A percentile compares a stretch with the other conserved stretches of the same genome.
These are phyloP conservation scores for Ceriops zippeliana DNA, from an alignment of 345 rosid genomes.

Conservation along the genomic window DNA sequence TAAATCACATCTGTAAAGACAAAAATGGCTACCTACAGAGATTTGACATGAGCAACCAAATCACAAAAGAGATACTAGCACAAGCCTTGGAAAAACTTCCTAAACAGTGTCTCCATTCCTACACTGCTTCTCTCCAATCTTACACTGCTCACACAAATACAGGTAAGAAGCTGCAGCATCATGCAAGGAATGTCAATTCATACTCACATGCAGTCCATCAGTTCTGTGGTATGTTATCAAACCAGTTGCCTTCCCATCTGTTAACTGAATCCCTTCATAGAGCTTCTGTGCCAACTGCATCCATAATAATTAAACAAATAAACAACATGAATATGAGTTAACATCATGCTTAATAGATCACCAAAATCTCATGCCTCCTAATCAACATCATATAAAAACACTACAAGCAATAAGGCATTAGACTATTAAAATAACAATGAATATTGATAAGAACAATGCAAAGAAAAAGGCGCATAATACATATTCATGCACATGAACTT, in stretches of 20 bases:
- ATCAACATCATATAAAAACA: too few species aligned
- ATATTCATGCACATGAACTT: not conserved
- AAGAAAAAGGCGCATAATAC: not conserved
- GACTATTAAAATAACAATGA: not conserved
- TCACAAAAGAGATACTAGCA: too few species aligned
- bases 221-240: slow-evolving; percentile 94
- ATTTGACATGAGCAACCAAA: too few species aligned
- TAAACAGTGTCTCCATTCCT: too few species aligned
- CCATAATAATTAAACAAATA: slow-evolving; percentile 6
- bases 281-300: slow-evolving; percentile 94
- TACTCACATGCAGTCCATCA: slow-evolving; percentile 92
- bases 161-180: not conserved
- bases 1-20: too few species aligned
- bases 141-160: too few species aligned
- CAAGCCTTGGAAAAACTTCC: too few species aligned
- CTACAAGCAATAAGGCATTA: too few species aligned
- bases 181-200: slow-evolving; percentile 7
- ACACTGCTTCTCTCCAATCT: too few species aligned
- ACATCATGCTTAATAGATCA: not conserved
- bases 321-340: not conserved
- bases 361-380: not conserved
- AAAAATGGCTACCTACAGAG: too few species aligned
- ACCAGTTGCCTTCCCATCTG: slow-evolving; percentile 71
- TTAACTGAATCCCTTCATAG: slow-evolving; percentile 81
- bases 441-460: not conserved